Percentiles rank a stretch among this genome's conserved stretches.
Conservation (phyloP, 2,329 filamentous ascomycete genomes). For the Clonostachys rhizophaga region DNA sequence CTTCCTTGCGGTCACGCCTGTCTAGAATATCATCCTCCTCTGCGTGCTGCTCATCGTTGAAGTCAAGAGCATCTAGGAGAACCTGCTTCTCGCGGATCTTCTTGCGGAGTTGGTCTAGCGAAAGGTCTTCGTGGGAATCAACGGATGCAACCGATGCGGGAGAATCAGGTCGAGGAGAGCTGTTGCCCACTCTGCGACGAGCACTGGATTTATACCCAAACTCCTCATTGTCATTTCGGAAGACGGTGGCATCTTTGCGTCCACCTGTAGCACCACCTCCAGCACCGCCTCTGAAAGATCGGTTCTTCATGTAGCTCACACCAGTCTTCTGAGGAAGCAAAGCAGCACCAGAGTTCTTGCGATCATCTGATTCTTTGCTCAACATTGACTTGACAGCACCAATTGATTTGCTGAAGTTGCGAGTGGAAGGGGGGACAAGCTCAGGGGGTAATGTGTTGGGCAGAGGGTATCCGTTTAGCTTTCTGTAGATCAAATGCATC, state of each 20-base stretch:
- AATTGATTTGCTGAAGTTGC: constrained; percentile 89
- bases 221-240: constrained; percentile 92
- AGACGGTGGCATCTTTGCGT: constrained; percentile 93
- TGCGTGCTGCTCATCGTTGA: constrained; percentile 81
- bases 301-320: constrained; percentile 96
- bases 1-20: constrained; percentile 82
- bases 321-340: constrained; percentile 93
- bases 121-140: constrained; percentile 73
- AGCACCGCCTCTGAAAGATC: constrained; percentile 74
- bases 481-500: constrained; percentile 98
- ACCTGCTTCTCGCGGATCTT: constrained; percentile 93
- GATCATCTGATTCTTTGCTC: constrained; percentile 80
- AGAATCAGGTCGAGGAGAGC: constrained; percentile 76
- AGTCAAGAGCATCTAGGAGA: constrained; percentile 91
- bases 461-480: constrained; percentile 91
- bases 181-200: constrained; percentile 75
- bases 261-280: constrained; percentile 47
- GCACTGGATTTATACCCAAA: constrained; percentile 92
- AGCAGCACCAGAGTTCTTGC: constrained; percentile 85
- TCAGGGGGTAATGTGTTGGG: constrained; percentile 85
- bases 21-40: constrained; percentile 94
- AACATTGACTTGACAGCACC: constrained; percentile 89
- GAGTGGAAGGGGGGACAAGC: constrained; percentile 88
- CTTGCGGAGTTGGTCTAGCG: constrained; percentile 84
- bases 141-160: constrained; percentile 59